These are phyloP conservation scores for Aspergillus avenaceus DNA, from an alignment of 495 filamentous ascomycete genomes.

Conservation along the genomic window DNA sequence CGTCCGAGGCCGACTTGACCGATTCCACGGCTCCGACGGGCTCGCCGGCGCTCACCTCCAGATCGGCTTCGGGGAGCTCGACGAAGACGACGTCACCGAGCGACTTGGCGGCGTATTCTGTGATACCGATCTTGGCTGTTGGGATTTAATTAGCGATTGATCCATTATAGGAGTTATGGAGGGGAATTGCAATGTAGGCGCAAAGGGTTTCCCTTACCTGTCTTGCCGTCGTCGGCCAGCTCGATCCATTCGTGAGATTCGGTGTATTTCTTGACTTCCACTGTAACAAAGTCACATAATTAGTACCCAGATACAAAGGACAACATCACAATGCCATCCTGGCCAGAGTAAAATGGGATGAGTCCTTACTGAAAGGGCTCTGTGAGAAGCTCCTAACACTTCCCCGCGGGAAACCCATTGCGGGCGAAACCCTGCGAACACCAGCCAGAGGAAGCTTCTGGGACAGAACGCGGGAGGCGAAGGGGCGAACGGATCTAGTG, in stretches of 20 bases:
- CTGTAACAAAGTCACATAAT: conserved; percentile 28
- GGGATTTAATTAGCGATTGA: conserved; percentile 1
- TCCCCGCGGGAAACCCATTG: conserved; percentile 50
- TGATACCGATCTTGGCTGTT: conserved; percentile 79
- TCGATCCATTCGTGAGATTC: conserved; percentile 98
- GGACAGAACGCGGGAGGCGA: conserved; percentile 38
- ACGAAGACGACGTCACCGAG: conserved; percentile 97
- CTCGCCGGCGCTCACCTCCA: conserved; percentile 65
- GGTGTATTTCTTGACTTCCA: conserved; percentile 79
- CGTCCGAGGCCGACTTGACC: conserved; percentile 95
- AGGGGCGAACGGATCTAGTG: conserved; percentile 38
- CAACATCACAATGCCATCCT: conserved; percentile 5
- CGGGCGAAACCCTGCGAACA: conserved; percentile 35
- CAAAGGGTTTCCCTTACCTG: conserved; percentile 36
- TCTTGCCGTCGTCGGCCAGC: conserved; percentile 66
- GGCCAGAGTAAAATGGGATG: conserved; percentile 8
- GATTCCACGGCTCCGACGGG: conserved; percentile 92
- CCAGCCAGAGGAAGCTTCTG: conserved; percentile 38
- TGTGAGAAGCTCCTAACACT: conserved; percentile 44
- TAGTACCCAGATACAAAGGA: conserved; percentile 16
- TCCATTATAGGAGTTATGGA: no score
- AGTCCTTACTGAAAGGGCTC: conserved; percentile 40
- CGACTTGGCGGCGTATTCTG: conserved; percentile 79
- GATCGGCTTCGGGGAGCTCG: conserved; percentile 71
- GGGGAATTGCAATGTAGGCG: no score